phyloP scores from a whole-genome alignment of 2,329 filamentous ascomycete species.

The Fusarium fujikuroi region DNA sequence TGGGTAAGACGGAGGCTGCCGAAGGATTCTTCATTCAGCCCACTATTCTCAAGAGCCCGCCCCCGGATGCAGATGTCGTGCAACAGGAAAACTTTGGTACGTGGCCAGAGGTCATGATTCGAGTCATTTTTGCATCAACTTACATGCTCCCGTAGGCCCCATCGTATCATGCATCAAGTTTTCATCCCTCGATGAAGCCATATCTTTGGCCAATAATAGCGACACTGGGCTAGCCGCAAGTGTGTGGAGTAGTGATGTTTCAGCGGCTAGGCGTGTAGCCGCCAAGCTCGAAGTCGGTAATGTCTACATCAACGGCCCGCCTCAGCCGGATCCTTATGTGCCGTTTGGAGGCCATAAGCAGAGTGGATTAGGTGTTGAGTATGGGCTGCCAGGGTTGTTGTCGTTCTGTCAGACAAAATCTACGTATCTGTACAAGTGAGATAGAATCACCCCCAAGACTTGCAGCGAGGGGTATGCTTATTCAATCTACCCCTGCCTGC shows the following conservation, averaged over 20 bases:
- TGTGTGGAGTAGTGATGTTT: not conserved
- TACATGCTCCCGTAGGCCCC: not conserved
- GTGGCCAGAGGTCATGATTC: not conserved
- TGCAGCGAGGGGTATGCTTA: not conserved
- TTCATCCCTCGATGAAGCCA: not conserved
- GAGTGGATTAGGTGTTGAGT: slow-evolving; percentile 4
- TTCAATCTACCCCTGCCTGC: not conserved
- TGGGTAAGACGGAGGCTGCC: not conserved
- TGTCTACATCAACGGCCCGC: slow-evolving; percentile 9
- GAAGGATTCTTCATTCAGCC: slow-evolving; percentile 5
- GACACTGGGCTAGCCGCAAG: not conserved
- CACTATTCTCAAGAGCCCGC: not conserved
- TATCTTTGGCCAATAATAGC: not conserved
- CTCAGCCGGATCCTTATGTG: not conserved
- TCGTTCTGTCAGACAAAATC: slow-evolving; percentile 3
- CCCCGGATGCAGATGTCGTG: not conserved
- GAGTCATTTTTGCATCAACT: not conserved
- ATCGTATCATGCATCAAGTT: slow-evolving; percentile 5
- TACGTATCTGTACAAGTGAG: slow-evolving; percentile 1
- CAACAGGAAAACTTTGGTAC: slow-evolving; percentile 12
- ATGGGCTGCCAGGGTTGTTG: not conserved
- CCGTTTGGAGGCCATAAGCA: slow-evolving; percentile 11
- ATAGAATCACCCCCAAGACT: not conserved
- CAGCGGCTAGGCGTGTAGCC: not conserved
- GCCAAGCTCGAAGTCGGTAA: not conserved